Conservation (phyloP, 2,329 filamentous ascomycete species). For the Thielaviopsis ethacetica region DNA sequence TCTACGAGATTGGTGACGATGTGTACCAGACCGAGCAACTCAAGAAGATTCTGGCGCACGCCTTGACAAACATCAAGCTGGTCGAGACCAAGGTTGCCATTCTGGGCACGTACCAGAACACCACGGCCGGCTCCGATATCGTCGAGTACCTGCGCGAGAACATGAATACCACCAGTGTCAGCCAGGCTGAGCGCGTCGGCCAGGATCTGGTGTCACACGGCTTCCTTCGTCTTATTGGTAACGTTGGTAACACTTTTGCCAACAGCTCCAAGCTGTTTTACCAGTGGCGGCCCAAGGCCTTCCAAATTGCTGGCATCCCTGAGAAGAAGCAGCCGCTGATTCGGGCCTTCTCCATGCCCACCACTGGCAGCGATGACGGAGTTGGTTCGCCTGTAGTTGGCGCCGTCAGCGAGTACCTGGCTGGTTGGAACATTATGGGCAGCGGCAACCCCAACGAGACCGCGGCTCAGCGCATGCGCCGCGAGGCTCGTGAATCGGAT, state of each 20-base stretch:
- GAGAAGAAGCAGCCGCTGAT: constrained; percentile 66
- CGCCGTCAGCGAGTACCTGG: constrained; percentile 73
- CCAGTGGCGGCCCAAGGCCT: constrained; percentile 88
- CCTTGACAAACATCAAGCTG: constrained; percentile 72
- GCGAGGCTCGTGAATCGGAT: constrained; percentile 80
- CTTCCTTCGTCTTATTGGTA: constrained; percentile 79
- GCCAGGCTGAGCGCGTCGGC: constrained; percentile 84
- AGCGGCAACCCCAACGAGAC: constrained; percentile 63
- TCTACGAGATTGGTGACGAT: constrained; percentile 81
- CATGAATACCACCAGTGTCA: constrained; percentile 68
- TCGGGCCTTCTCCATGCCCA: constrained; percentile 58
- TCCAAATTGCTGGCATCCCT: constrained; percentile 71
- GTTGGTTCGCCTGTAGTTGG: constrained; percentile 56
- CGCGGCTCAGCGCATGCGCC: constrained; percentile 64
- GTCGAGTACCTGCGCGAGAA: constrained; percentile 87
- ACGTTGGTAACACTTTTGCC: constrained; percentile 86
- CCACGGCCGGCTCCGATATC: constrained; percentile 79
- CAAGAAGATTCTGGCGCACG: constrained; percentile 76
- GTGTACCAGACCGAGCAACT: constrained; percentile 71
- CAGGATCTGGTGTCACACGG: constrained; percentile 80
- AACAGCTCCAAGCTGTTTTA: constrained; percentile 97
- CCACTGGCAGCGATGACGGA: constrained; percentile 33
- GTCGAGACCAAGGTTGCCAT: constrained; percentile 92
- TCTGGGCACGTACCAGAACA: constrained; percentile 85
- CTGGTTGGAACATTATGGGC: constrained; percentile 72